Evolutionary conservation across 768 basidiomycete species (phyloP).

Genomic region (Phlegmacium glaucopus): DNA sequence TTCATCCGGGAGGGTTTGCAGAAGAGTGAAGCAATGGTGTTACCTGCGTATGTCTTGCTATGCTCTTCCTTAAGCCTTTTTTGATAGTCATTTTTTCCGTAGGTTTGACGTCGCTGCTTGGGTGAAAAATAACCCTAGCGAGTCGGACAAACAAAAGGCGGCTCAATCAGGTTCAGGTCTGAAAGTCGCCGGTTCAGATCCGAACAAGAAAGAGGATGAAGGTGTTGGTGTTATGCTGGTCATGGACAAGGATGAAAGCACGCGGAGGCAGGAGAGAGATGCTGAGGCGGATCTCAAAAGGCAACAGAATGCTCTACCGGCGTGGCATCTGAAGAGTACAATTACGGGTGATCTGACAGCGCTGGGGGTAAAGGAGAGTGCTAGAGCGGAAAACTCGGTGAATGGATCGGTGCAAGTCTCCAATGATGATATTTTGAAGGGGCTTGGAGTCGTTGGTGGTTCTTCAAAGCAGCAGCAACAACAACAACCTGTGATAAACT

Average conservation of each 20-base stretch:
- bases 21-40: slow-evolving; percentile 81
- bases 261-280: slow-evolving; percentile 68
- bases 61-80: not conserved
- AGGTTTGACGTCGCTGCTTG: slow-evolving; percentile 84
- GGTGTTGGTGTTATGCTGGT: slow-evolving; percentile 84
- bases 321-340: slow-evolving; percentile 96
- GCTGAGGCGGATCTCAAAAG: slow-evolving; percentile 81
- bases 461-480: slow-evolving; percentile 20
- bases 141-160: slow-evolving; percentile 57
- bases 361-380: slow-evolving; percentile 72
- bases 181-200: slow-evolving; percentile 71
- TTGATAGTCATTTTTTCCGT: slow-evolving; percentile 2
- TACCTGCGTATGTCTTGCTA: slow-evolving; percentile 65
- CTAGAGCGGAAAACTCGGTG: slow-evolving; percentile 40
- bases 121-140: slow-evolving; percentile 71
- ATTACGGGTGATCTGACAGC: slow-evolving; percentile 91
- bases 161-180: slow-evolving; percentile 52
- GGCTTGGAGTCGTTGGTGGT: slow-evolving; percentile 56
- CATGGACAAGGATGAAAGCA: slow-evolving; percentile 84
- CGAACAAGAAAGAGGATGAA: slow-evolving; percentile 61
- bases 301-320: slow-evolving; percentile 86
- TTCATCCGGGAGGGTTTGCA: slow-evolving; percentile 85
- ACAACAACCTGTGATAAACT: slow-evolving; percentile 14
- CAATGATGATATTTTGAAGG: slow-evolving; percentile 72
- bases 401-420: slow-evolving; percentile 34